Evolutionary conservation across 2,329 filamentous ascomycete genomes (phyloP).

Genomic region (Apiospora arundinis): DNA sequence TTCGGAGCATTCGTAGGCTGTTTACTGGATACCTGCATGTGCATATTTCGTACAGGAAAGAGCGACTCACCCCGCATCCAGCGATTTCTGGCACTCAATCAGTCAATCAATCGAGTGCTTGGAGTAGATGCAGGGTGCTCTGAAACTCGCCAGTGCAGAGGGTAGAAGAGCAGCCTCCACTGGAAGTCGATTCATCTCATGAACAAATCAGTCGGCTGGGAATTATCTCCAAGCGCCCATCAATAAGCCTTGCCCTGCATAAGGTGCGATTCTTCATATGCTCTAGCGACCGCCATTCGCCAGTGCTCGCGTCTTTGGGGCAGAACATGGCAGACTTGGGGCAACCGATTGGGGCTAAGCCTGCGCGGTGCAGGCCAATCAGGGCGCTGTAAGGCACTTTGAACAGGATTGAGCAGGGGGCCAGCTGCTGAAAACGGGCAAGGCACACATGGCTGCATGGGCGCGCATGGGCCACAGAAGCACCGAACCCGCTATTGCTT

Average conservation of each 20-base stretch:
- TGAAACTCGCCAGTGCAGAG: neutral
- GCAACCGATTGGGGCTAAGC: slow-evolving; percentile 14
- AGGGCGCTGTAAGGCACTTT: neutral
- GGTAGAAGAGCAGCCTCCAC: neutral
- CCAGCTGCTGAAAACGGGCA: slow-evolving; percentile 7
- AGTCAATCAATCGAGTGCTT: neutral
- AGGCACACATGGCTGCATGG: neutral
- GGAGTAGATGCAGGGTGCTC: neutral
- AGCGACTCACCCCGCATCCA: neutral
- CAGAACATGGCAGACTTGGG: neutral
- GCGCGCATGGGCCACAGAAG: neutral
- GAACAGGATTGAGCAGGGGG: too few relatives aligned
- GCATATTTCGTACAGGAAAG: too few relatives aligned
- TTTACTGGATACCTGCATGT: neutral
- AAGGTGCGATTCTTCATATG: neutral
- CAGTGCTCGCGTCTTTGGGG: neutral
- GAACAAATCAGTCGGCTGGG: neutral
- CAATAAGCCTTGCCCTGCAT: slow-evolving; percentile 10
- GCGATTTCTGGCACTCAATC: neutral
- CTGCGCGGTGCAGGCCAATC: neutral
- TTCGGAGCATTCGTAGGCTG: neutral
- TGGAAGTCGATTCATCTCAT: neutral
- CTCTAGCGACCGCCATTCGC: neutral
- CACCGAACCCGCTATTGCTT: neutral
- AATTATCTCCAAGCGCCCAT: neutral